Evolutionary conservation across 306 rosid genomes (phyloP), one percentile per base, ranked within the genome.

Genomic region (Pyrus pyrifolia): DNA sequence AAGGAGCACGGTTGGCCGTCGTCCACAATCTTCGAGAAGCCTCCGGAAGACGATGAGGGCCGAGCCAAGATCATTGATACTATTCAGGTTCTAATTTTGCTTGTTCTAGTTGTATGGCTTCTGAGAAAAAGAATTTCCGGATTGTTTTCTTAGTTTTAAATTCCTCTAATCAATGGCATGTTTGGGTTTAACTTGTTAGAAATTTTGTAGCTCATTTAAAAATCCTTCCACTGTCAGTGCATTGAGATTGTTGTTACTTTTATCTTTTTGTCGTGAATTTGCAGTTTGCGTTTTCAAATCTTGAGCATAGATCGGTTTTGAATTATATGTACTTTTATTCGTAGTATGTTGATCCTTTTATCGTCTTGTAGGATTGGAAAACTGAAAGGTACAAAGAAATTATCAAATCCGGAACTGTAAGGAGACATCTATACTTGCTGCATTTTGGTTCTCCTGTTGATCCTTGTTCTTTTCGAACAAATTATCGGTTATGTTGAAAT

Each of bases 311-410:
- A 65, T 65, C 17, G 25, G 22, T 18, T 42, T 42, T 30, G 70
- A 31, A 35, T 8, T 12, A 11, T 3, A 4, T 46, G 44, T 2
- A 12, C 27, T 52, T 42, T 42, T 51, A 70, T 68, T 44, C 42
- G 6, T 4, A 8, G 23, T 76, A 49, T 38, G 68, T 82, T 81
- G 82, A 73, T 72, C 40, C 31, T 80, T 67, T 65, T 29, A 73
- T 80, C 72, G 62, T 81, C 42, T 59, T 81, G 87, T 78, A 95
- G 98, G 97, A 92, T 79, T 95, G 98, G 98, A 95, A 95, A 85
- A 95, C 97, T 2, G 96, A 92, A 77, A 87, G 98, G 86, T 95
- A 95, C 87, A 90, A 95, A 80, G 97, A 92, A 58, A 95, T 92
- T 72, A 85, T 95, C 81, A 95, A 92, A 81, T 95, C 98, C n/a